Evolutionary conservation across 192 early-diverging fungal genomes (phyloP), one percentile per base, ranked within the genome.

Genomic region (Podila epigama): DNA sequence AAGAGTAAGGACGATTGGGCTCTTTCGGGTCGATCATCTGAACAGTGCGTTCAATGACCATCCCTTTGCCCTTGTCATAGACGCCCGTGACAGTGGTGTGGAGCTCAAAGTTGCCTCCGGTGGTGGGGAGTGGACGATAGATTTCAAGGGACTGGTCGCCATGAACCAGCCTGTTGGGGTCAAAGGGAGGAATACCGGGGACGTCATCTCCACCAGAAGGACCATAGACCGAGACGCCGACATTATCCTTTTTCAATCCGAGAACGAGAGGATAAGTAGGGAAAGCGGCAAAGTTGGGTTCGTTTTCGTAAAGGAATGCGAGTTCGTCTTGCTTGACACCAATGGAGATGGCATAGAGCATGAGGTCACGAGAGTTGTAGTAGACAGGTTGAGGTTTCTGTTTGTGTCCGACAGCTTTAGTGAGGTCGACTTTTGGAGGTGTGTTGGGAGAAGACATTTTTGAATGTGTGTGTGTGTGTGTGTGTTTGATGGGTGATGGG

Each of bases 261-360:
- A 93, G 80, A 20, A 89, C 87, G 18, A 93, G 78, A 31, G 89
- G 83, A 61, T 93, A 93, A 20, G 91, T 91, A 2, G 92, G 91
- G 60, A 93, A 89, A 39, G 90, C 84, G 20, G 80, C 68, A 58
- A 93, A 93, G 33, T 81, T 57, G 39, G 82, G 72, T 39, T 89
- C 89, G 83, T 71, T 59, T 81, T 94, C 92, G 73, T 91, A 94
- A 22, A 88, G 80, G 63, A 82, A 94, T 52, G 84, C 78, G 29
- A 89, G 81, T 32, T 94, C 91, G 31, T 79, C 72, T 20, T 71
- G 72, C 35, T 75, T 70, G 55, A 88, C 82, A 18, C 89, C 89
- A 28, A 93, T 82, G 9, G 90, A 86, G 20, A 92, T 61, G 11
- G 91, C 90, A 58, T 94, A 94, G n/a, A 94, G 69, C 52, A 92